Conservation (phyloP, 169 alveolate species). For the Eimeria sp. region DNA sequence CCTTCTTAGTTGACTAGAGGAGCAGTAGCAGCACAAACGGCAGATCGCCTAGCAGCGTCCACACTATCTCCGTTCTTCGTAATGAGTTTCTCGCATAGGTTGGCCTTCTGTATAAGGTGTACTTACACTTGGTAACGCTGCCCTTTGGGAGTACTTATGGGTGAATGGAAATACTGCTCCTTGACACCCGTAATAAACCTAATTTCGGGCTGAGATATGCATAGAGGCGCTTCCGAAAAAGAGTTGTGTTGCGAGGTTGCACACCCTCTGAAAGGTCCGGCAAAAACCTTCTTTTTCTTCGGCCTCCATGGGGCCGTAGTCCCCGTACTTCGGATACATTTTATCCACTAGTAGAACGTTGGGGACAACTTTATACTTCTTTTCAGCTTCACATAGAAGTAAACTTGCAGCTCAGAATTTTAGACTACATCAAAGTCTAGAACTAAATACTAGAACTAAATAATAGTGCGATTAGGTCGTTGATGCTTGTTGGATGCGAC, state of each 20-base stretch:
- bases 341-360: not conserved
- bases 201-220: not conserved
- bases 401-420: not conserved
- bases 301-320: not conserved
- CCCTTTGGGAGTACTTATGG: not conserved
- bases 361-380: not conserved
- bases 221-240: not conserved
- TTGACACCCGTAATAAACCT: not conserved
- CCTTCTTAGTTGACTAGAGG: not conserved
- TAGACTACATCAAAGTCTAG: not conserved
- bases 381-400: not conserved
- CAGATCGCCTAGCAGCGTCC: not conserved
- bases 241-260: not conserved
- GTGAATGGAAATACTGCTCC: not conserved
- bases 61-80: not conserved
- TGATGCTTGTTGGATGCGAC: not conserved
- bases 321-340: not conserved
- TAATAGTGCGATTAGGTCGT: not conserved
- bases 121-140: not conserved
- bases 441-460: not conserved
- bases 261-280: not conserved
- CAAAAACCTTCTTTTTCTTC: not conserved
- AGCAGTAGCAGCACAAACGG: not conserved
- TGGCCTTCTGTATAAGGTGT: not conserved
- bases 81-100: not conserved